Evolutionary conservation across 805 yeast genomes (phyloP).

Genomic region (Metschnikowia hibisci): DNA sequence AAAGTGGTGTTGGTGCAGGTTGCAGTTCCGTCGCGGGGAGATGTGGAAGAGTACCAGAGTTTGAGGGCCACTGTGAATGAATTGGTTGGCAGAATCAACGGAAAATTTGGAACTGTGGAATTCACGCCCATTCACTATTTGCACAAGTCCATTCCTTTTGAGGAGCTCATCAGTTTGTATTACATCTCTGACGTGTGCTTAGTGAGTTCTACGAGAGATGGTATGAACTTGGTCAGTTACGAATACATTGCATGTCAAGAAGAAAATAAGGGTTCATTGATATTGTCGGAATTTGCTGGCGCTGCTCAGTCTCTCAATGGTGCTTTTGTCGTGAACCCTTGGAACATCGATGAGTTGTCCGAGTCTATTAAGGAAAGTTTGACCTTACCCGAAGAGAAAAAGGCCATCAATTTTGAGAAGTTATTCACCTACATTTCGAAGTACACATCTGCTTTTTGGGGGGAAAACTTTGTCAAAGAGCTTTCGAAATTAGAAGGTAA

Average conservation of each 20-base stretch:
- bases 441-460: conserved; percentile 96
- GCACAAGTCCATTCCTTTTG: conserved; percentile 88
- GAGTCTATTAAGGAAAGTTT: conserved; percentile 82
- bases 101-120: conserved; percentile 93
- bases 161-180: conserved; percentile 86
- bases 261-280: conserved; percentile 78
- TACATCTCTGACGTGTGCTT: conserved; percentile 84
- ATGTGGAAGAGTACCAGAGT: conserved; percentile 95
- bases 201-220: conserved; percentile 94
- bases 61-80: conserved; percentile 93
- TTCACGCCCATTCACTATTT: conserved; percentile 96
- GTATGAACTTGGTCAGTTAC: conserved; percentile 95
- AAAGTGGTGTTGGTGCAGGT: conserved; percentile 93
- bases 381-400: conserved; percentile 80
- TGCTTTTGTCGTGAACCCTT: conserved; percentile 89
- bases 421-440: conserved; percentile 84
- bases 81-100: conserved; percentile 93
- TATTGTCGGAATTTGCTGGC: conserved; percentile 93
- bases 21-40: conserved; percentile 97
- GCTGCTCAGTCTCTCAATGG: conserved; percentile 99
- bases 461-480: conserved; percentile 91
- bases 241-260: conserved; percentile 96
- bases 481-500: conserved; percentile 39
- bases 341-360: conserved; percentile 95
- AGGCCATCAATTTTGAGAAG: conserved; percentile 71